Base-by-base conservation (phyloP, 768 basidiomycete genomes). In the Russula vinacea region DNA sequence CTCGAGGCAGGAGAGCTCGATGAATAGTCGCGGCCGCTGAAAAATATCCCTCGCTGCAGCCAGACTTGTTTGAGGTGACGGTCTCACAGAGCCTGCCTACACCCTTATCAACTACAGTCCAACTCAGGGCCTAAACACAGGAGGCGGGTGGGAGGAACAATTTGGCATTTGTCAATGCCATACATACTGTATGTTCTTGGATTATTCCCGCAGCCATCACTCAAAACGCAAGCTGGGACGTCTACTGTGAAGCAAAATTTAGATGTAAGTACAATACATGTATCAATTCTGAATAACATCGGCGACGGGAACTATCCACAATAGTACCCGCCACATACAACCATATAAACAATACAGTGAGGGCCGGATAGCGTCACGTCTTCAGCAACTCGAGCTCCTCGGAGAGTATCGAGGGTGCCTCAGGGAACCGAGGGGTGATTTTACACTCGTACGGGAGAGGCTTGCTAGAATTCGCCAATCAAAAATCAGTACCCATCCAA, bases 1-100 rank as follows among this genome's bases (percentile, higher is more conserved):
- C 22, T 60, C 59, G 64, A 65, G 26, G 13, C 54, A 1, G 59
- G 64, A 7, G 47, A 56, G 49, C 58, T 65, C 14, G 64, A 65
- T 22, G 64, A 65, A 50, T 60, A 65, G 44, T 45, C 44, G 32
- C 44, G 7, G 10, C 40, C 29, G 0, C 49, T 10, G 14, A 47
- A 33, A 3, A 29, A 0, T 19, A 13, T 29, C n/a, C 35, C 14
- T 24, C 40, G 40, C 26, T 52, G 10, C 39, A 29, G 11, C 16
- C 5, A 22, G 11, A 22, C 49, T 1, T 26, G 5, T 13, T 19
- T 19, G 17, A 26, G 19, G 42, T 52, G 17, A 16, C 56, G 7
- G 10, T 44, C 33, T 14, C 29, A 42, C 11, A 42, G 13, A n/a
- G n/a, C 17, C 29, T n/a, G 42, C 17, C 35, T 19, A 26, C 9